Evolutionary conservation across 1,284 basidiomycete species (phyloP).

Genomic region (Rhodotorula sp.): DNA sequence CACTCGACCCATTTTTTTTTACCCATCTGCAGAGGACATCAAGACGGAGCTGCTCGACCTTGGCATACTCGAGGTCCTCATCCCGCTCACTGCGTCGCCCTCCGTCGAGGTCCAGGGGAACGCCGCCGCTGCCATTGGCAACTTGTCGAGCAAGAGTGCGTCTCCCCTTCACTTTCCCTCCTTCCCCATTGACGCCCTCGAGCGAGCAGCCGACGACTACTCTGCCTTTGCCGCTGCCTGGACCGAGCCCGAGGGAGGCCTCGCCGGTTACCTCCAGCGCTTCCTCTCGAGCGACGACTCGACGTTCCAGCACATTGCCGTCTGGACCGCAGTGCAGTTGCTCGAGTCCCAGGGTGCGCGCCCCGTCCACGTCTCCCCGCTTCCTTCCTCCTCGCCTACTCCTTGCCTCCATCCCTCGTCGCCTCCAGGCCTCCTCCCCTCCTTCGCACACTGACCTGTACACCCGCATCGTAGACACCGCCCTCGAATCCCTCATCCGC

Average conservation of each 20-base stretch:
- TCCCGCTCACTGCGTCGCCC: constrained; percentile 91
- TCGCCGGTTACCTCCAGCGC: constrained; percentile 91
- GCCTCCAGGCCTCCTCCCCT: neutral
- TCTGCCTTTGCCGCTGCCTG: constrained; percentile 97
- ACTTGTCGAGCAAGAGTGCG: constrained; percentile 89
- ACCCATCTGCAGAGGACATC: constrained; percentile 69
- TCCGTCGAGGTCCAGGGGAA: constrained; percentile 99
- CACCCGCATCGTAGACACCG: constrained; percentile 63
- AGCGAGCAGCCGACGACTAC: constrained; percentile 76
- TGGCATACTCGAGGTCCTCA: constrained; percentile 97
- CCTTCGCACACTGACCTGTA: neutral
- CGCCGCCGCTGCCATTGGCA: constrained; percentile 95
- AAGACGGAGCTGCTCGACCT: constrained; percentile 95
- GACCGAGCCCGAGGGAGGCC: constrained; percentile 95
- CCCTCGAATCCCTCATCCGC: constrained; percentile 84
- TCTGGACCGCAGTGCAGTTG: constrained; percentile 97
- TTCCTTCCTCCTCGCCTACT: too few relatives aligned
- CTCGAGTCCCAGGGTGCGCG: constrained; percentile 61
- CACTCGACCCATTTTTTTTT: too few relatives aligned
- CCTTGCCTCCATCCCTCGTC: too few relatives aligned
- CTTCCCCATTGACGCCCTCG: neutral
- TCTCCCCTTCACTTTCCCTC: neutral
- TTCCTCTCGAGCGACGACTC: constrained; percentile 93
- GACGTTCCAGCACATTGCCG: constrained; percentile 99
- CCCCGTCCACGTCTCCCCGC: neutral